Evolutionary conservation across 2,329 filamentous ascomycete genomes (phyloP), one percentile per base, ranked within the genome.

Genomic region (Septoria petroselini): DNA sequence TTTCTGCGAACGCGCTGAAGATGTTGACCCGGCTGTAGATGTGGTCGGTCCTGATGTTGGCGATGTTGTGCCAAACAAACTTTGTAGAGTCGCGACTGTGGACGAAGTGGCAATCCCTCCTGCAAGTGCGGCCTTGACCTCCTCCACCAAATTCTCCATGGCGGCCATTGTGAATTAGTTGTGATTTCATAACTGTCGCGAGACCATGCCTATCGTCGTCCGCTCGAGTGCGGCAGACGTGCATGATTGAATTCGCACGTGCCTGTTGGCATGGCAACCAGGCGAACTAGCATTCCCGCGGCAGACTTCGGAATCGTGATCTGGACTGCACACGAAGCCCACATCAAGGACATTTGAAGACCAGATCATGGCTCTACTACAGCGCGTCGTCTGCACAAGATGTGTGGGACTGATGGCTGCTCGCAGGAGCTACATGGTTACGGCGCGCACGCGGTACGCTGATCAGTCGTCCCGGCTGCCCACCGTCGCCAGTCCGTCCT

Each of bases 401-500:
- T 42, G 25, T 19, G 5, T 27, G 15, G 11, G 34, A 30, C n/a
- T 18, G 7, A 31, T 15, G 2, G 41, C 17, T 2, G 35, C 23
- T 8, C 44, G 49, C 9, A 40, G 56, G 18, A 41, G 37, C 29
- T 57, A 50, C 37, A 52, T 45, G 29, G 41, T 41, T 8, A 41
- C 39, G 17, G 34, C 42, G 17, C 44, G 40, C 17, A 48, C 43
- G 30, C 44, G 50, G 8, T 41, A 43, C 5, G 44, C 37, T n/a
- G 45, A 47, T 21, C 52, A 43, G 30, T 54, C n/a, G n/a, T n/a
- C 56, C 9, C 42, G 52, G 45, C 55, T 68, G 1, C 68, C 68
- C 4, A 61, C 64, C 31, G 59, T 70, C 34, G 67, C 65, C 6
- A 59, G 50, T 19, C 60, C 64, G 17, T 68, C 66, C 3, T 60